phyloP scores from a whole-genome alignment of 306 rosid species.

The Medicago arabica region DNA sequence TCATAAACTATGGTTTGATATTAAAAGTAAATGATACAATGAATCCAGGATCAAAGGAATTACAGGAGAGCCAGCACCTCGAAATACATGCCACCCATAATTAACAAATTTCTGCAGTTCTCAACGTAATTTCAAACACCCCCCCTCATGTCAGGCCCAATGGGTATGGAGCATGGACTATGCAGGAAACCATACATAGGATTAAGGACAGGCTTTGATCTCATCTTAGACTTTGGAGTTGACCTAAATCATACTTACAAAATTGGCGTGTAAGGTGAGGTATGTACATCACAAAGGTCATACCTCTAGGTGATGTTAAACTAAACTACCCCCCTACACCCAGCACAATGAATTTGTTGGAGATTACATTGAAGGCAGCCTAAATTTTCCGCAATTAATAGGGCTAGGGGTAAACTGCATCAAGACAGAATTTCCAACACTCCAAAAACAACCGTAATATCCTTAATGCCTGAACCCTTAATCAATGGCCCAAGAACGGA shows the following conservation, averaged over 20 bases:
- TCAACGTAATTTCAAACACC: not conserved
- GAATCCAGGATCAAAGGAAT: conserved; percentile 23
- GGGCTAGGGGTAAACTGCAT: not conserved
- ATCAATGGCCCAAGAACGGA: conserved; percentile 9
- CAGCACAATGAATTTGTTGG: not conserved
- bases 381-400: not conserved
- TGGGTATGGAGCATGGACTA: not conserved
- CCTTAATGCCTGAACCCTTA: conserved; percentile 15
- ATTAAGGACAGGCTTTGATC: not conserved
- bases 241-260: not conserved
- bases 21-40: not conserved
- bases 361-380: not conserved
- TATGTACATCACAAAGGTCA: not conserved
- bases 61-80: conserved; percentile 4
- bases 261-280: not conserved
- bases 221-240: not conserved
- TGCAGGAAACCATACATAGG: not conserved
- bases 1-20: conserved; percentile 25
- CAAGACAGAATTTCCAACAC: not conserved
- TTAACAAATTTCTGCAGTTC: not conserved
- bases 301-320: not conserved
- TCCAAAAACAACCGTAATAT: conserved; percentile 1
- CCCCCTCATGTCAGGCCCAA: not conserved
- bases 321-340: not conserved
- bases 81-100: conserved; percentile 1